Evolutionary conservation across 2,329 filamentous ascomycete species (phyloP), one percentile per base, ranked within the genome.

Genomic region (Aspergillus hortae): DNA sequence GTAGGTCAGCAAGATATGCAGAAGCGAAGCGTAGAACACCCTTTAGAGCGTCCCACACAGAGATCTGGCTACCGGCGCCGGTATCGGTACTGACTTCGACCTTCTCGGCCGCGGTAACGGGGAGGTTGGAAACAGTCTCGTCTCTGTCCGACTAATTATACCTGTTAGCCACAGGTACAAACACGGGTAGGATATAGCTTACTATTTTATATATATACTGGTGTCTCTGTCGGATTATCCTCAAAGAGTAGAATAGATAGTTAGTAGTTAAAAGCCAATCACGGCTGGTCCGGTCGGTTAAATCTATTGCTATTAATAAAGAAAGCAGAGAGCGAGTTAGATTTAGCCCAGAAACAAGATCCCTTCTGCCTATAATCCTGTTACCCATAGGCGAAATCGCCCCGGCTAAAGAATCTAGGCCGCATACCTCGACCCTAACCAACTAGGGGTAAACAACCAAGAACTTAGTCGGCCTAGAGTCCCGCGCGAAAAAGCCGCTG

Each of bases 1-100:
- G 88, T 99, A 92, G 88, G 97, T 96, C 70, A 99, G 89, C 62
- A 94, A 88, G 75, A 97, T 89, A n/a, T n/a, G n/a, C n/a, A n/a
- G n/a, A n/a, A n/a, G n/a, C n/a, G n/a, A n/a, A n/a, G 84, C 96
- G 96, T 74, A 99, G 85, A 64, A 96, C 94, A 77, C 94, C 94
- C 86, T 97, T 99, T 72, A 99, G 89, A 68, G 94, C 94, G 73
- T 99, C 94, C 68, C 96, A 87, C 71, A 97, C 92, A 75, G 89
- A 92, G 92, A 99, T 97, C 83, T 90, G 69, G 62, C 75, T 73
- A 72, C 55, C 55, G 46, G 82, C 81, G 76, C 86, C 77, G 75
- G 87, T 88, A 81, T 96, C 92, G 78, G 89, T 91, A 74, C 88
- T 88, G 76, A 96, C 91, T 81, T 97, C 92, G 79, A 97, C 92